Evolutionary conservation across 768 basidiomycete genomes (phyloP), one percentile per base, ranked within the genome.

Genomic region (Sistotremastrum suecicum): DNA sequence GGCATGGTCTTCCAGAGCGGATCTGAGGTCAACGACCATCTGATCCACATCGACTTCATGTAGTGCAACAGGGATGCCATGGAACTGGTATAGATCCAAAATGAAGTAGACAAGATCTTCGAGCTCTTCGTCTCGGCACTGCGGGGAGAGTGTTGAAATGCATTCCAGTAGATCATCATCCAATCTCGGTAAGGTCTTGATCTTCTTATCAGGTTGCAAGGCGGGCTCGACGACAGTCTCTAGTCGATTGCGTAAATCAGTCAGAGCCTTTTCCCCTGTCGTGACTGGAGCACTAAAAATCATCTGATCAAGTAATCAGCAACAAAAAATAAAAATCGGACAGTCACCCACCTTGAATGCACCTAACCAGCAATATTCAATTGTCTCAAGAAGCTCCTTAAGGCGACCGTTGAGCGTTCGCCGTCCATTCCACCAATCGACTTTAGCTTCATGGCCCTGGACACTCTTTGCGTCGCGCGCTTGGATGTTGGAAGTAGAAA

Each of bases 281-380:
- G 61, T 63, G 34, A 61, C 62, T 2, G 68, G 67, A 20, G 71
- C 68, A 47, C 70, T 75, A 32, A 79, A 65, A 55, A 84, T 79
- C 1, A 80, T 79, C 84, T 83, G 42, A 12, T 41, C 9, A 46
- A 36, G 39, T 42, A 38, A 42, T 47, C 34, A 46, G 36, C 44
- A 32, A 39, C 35, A 48, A 32, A 37, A 10, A 33, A 33, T 6
- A 48, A 30, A 45, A 5, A 33, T 37, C 31, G 35, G 34, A 29
- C 11, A 31, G 20, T 31, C 3, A 54, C 69, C 34, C 42, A 91
- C 92, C 78, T 97, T 98, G 75, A 95, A 97, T 20, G 83, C 90
- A 1, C 95, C 94, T 3, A 99, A 69, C 95, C 95, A 98, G 56
- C 85, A 90, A 54, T 86, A 91, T 59, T 98, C 95, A 39, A 99